Evolutionary conservation across 345 rosid genomes (phyloP), one percentile per base, ranked within the genome.

Genomic region (Euphorbia tirucalli): DNA sequence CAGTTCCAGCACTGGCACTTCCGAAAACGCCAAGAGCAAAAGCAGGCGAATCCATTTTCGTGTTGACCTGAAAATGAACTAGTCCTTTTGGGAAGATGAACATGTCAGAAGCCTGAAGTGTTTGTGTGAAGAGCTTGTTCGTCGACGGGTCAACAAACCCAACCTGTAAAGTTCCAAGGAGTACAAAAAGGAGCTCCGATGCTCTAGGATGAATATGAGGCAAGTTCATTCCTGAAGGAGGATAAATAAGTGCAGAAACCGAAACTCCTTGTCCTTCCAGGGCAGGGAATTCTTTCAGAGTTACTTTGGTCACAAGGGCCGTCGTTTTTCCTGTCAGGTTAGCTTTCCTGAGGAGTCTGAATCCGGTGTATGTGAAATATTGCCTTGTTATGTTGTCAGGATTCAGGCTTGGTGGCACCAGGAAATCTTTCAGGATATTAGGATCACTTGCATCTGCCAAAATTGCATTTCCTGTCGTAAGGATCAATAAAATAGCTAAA

Each of bases 21-120:
- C 80, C 76, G 30, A 75, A 72, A 31, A 78, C 39, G 19, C 73
- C 66, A 5, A 70, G 57, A 15, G 78, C 70, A 61, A 15, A 21
- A 0, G 82, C 73, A 52, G 56, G 43, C 37, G 64, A 52, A 63
- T 77, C 68, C 2, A n/a, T 39, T 16, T 43, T 10, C 18, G 27
- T 43, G 49, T 81, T 78, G 25, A 55, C 54, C 44, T 78, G 73
- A 65, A 71, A 78, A 73, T 78, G 80, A 19, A 69, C 71, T 27
- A 81, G 76, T 9, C 84, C 84, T 75, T 69, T 78, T 0, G 80
- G 84, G 59, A 81, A 72, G 50, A 78, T 68, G 39, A 81, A 75
- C 46, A 69, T 75, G 27, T 81, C 73, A 35, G 62, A 43, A 11
- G 75, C 24, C 7, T 75, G 69, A 43, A 75, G 77, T 0, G 77